Percentiles rank a stretch among this genome's conserved stretches.
Conservation (phyloP, 371 early-diverging fungal genomes). For the Mortierella sp. region DNA sequence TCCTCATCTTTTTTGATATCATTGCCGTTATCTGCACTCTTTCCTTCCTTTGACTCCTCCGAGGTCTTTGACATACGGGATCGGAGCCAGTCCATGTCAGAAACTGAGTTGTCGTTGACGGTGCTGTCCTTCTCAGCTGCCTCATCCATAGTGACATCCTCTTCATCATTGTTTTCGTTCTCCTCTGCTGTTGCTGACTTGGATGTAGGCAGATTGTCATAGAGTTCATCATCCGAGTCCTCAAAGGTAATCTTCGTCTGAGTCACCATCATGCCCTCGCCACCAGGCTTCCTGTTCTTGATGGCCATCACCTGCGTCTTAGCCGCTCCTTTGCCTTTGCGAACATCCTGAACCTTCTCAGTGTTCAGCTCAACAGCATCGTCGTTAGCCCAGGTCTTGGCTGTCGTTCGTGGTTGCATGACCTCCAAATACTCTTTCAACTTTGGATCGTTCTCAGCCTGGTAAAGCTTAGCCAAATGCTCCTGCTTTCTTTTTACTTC, state of each 20-base stretch:
- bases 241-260: slow-evolving; percentile 69
- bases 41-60: slow-evolving; percentile 39
- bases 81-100: slow-evolving; percentile 78
- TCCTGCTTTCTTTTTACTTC: slow-evolving; percentile 58
- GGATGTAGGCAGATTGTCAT: slow-evolving; percentile 70
- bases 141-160: slow-evolving; percentile 52
- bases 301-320: slow-evolving; percentile 62
- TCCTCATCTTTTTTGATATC: slow-evolving; percentile 27
- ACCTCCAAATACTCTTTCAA: slow-evolving; percentile 91
- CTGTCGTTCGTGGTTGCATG: slow-evolving; percentile 84
- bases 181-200: slow-evolving; percentile 17
- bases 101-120: slow-evolving; percentile 53
- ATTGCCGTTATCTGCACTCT: slow-evolving; percentile 41
- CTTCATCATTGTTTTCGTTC: slow-evolving; percentile 37
- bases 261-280: slow-evolving; percentile 62
- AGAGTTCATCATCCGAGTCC: slow-evolving; percentile 75
- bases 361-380: slow-evolving; percentile 62
- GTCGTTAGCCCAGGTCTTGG: slow-evolving; percentile 95
- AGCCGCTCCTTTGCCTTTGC: slow-evolving; percentile 33
- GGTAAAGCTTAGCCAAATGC: slow-evolving; percentile 64
- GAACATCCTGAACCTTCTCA: slow-evolving; percentile 12
- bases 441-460: slow-evolving; percentile 79
- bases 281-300: slow-evolving; percentile 68
- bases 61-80: slow-evolving; percentile 64
- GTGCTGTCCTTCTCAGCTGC: slow-evolving; percentile 36